Conservation (phyloP, 306 rosid genomes). For the Ziziphus jujuba region DNA sequence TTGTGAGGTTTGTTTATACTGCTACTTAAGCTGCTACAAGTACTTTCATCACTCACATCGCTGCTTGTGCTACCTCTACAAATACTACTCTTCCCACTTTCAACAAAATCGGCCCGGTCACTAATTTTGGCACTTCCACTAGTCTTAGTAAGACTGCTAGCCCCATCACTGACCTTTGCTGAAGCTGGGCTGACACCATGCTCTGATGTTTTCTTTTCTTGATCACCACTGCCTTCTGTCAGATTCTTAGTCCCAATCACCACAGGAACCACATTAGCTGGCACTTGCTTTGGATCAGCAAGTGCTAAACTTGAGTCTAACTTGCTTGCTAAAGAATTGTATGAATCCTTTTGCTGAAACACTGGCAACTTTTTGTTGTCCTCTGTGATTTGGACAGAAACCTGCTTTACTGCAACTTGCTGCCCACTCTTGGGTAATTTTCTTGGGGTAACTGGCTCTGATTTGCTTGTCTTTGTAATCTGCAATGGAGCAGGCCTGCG, state of each 20-base stretch:
- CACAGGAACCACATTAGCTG: neutral
- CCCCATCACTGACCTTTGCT: conserved; percentile 40
- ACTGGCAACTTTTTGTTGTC: conserved; percentile 22
- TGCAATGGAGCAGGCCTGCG: conserved; percentile 32
- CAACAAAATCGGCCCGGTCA: conserved; percentile 41
- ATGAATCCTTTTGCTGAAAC: conserved; percentile 18
- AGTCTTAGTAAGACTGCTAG: conserved; percentile 39
- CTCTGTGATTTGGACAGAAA: conserved; percentile 14
- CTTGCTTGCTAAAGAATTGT: conserved; percentile 29
- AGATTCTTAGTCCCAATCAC: conserved; percentile 17
- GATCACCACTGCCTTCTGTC: conserved; percentile 23
- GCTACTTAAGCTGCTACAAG: conserved; percentile 58
- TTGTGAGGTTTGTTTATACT: conserved; percentile 57
- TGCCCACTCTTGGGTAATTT: conserved; percentile 28
- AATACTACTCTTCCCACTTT: conserved; percentile 59
- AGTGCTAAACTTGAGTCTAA: conserved; percentile 31
- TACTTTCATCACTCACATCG: conserved; percentile 56
- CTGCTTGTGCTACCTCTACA: conserved; percentile 58
- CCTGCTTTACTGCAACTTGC: conserved; percentile 22
- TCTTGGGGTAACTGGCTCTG: conserved; percentile 36
- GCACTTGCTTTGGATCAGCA: conserved; percentile 31
- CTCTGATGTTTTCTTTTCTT: conserved; percentile 30
- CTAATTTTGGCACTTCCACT: conserved; percentile 39
- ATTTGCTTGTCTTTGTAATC: conserved; percentile 42
- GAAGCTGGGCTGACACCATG: conserved; percentile 21